Percentiles rank a stretch among this genome's conserved stretches.
Conservation (phyloP, 192 early-diverging fungal genomes). For the Coemansia sp. region DNA sequence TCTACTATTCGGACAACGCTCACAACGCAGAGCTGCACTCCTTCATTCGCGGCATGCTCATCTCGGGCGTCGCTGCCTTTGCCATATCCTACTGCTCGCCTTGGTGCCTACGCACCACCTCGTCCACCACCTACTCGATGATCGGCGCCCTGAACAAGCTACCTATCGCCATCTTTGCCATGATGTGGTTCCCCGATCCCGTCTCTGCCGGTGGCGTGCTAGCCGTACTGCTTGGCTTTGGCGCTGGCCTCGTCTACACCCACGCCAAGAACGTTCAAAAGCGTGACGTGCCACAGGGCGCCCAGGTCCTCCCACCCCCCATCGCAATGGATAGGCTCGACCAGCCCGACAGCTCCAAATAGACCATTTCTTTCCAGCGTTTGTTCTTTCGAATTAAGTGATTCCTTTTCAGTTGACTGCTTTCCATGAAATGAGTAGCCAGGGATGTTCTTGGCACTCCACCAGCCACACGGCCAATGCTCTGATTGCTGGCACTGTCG, state of each 20-base stretch:
- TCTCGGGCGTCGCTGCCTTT: constrained; percentile 85
- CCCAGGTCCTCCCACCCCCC: constrained; percentile 46
- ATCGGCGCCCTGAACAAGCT: constrained; percentile 98
- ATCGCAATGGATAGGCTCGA: constrained; percentile 51
- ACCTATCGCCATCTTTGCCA: constrained; percentile 91
- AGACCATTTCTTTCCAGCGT: constrained; percentile 11
- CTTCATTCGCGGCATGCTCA: constrained; percentile 65
- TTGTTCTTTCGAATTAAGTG: not conserved
- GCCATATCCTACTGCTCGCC: constrained; percentile 81
- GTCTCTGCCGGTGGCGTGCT: constrained; percentile 77
- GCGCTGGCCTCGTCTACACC: constrained; percentile 72
- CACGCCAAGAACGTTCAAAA: constrained; percentile 67
- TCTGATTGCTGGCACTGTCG: no score
- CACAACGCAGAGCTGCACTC: constrained; percentile 62
- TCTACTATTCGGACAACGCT: constrained; percentile 48
- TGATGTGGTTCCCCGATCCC: constrained; percentile 91
- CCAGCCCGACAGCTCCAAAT: constrained; percentile 15
- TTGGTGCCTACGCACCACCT: constrained; percentile 60
- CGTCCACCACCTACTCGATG: constrained; percentile 90
- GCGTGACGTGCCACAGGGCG: constrained; percentile 51
- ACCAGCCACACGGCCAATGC: no score
- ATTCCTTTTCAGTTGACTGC: no score
- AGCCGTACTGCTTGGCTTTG: constrained; percentile 85
- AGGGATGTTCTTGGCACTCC: no score
- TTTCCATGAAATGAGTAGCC: no score